A percentile compares a stretch with the other conserved stretches of the same genome.
Conservation (phyloP, 2,329 filamentous ascomycete genomes). For the Aspergillus sp. region DNA sequence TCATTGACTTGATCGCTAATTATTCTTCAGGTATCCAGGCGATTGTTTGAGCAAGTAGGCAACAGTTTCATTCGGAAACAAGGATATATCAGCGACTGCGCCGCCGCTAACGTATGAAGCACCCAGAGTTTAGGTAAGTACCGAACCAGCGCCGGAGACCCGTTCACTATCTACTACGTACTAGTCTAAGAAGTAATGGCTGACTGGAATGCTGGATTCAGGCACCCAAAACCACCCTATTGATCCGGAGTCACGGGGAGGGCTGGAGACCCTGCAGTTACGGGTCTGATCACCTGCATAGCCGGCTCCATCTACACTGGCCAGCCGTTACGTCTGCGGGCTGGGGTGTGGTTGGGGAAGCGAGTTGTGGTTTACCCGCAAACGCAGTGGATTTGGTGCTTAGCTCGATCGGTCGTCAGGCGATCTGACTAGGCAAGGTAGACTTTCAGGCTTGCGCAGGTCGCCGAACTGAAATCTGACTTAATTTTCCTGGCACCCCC, state of each 20-base stretch:
- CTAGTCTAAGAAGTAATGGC: neutral
- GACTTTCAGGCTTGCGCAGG: conserved; percentile 26
- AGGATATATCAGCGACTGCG: conserved; percentile 16
- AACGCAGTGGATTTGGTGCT: conserved; percentile 27
- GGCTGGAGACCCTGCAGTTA: conserved; percentile 21
- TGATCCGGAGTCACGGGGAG: conserved; percentile 24
- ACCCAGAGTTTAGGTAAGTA: conserved; percentile 14
- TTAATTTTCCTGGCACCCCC: conserved; percentile 14
- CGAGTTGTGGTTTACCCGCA: conserved; percentile 24
- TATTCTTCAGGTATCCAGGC: neutral
- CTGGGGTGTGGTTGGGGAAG: conserved; percentile 25
- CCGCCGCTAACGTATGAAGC: conserved; percentile 3
- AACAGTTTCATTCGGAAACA: neutral
- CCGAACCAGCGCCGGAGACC: neutral
- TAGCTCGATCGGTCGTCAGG: conserved; percentile 23
- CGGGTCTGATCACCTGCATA: conserved; percentile 38
- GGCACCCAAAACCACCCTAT: conserved; percentile 19
- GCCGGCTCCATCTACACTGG: conserved; percentile 29
- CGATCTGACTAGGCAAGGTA: conserved; percentile 22
- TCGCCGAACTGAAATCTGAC: conserved; percentile 21
- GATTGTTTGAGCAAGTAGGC: neutral
- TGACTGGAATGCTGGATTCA: conserved; percentile 33
- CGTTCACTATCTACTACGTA: neutral
- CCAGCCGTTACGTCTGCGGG: conserved; percentile 25
- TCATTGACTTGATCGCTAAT: neutral